A percentile compares a stretch with the other conserved stretches of the same genome.
Evolutionary conservation across 2,329 filamentous ascomycete species (phyloP).

Genomic region (Hymenoscyphus fraxineus): DNA sequence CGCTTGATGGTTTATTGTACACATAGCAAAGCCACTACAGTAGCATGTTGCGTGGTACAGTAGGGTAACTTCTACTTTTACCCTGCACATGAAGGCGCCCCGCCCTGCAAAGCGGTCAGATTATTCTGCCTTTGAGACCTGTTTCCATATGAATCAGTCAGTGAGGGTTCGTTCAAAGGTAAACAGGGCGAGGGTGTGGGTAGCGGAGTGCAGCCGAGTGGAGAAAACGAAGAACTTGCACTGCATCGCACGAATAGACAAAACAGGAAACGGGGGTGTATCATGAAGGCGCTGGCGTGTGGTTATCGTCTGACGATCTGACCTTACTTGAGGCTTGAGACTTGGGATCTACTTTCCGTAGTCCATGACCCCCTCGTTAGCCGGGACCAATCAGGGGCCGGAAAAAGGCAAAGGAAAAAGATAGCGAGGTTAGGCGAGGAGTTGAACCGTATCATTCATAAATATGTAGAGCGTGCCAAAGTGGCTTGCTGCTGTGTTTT

Average conservation of each 20-base stretch:
- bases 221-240: neutral
- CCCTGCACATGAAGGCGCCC: neutral
- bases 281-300: neutral
- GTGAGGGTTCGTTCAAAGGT: neutral
- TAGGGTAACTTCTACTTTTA: too few relatives aligned
- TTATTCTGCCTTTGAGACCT: neutral
- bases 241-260: neutral
- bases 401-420: neutral
- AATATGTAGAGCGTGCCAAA: neutral
- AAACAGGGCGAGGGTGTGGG: conserved; percentile 1
- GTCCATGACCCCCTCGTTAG: neutral
- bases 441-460: neutral
- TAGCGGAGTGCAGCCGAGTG: conserved; percentile 1
- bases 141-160: neutral
- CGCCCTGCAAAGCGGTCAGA: conserved; percentile 8
- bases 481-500: neutral
- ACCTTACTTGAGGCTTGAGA: neutral
- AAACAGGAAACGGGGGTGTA: neutral
- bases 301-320: neutral
- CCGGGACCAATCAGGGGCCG: neutral
- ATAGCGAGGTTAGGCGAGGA: neutral
- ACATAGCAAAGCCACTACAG: neutral
- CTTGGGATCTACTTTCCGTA: neutral
- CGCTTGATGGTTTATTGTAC: neutral
- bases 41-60: neutral